These are phyloP conservation scores for Kwoniella shandongensis DNA, from an alignment of 768 basidiomycete species.

Conservation along the genomic window DNA sequence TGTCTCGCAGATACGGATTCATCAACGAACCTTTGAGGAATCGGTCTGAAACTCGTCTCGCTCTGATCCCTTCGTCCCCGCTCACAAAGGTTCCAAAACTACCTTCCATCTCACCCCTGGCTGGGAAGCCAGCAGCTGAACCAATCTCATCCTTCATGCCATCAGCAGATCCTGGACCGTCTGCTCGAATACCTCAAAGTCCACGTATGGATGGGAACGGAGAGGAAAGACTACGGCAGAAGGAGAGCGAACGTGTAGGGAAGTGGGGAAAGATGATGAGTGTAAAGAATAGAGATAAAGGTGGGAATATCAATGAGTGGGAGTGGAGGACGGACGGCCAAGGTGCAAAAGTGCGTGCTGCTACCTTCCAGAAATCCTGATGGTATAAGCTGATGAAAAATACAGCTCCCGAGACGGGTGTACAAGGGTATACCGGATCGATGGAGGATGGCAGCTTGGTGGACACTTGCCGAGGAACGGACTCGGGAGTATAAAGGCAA, in stretches of 20 bases:
- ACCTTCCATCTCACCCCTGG: slow-evolving; percentile 35
- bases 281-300: slow-evolving; percentile 66
- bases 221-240: slow-evolving; percentile 52
- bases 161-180: slow-evolving; percentile 57
- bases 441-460: slow-evolving; percentile 93
- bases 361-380: slow-evolving; percentile 2
- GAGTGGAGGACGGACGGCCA: slow-evolving; percentile 61
- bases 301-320: slow-evolving; percentile 78
- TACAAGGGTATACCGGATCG: slow-evolving; percentile 97
- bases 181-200: slow-evolving; percentile 19
- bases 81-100: slow-evolving; percentile 60
- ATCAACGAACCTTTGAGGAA: slow-evolving; percentile 65
- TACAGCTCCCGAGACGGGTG: slow-evolving; percentile 62
- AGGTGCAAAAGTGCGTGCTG: slow-evolving; percentile 63
- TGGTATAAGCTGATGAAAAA: slow-evolving; percentile 25
- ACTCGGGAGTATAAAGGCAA: slow-evolving; percentile 20
- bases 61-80: slow-evolving; percentile 67
- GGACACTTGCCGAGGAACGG: slow-evolving; percentile 63
- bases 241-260: slow-evolving; percentile 72
- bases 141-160: slow-evolving; percentile 32
- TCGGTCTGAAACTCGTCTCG: slow-evolving; percentile 71
- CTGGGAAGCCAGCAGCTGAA: slow-evolving; percentile 31
- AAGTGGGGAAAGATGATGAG: slow-evolving; percentile 90
- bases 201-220: slow-evolving; percentile 49
- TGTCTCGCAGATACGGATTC: slow-evolving; percentile 77